Conservation (phyloP, 2,329 filamentous ascomycete species). For the Cladosporium sp. region DNA sequence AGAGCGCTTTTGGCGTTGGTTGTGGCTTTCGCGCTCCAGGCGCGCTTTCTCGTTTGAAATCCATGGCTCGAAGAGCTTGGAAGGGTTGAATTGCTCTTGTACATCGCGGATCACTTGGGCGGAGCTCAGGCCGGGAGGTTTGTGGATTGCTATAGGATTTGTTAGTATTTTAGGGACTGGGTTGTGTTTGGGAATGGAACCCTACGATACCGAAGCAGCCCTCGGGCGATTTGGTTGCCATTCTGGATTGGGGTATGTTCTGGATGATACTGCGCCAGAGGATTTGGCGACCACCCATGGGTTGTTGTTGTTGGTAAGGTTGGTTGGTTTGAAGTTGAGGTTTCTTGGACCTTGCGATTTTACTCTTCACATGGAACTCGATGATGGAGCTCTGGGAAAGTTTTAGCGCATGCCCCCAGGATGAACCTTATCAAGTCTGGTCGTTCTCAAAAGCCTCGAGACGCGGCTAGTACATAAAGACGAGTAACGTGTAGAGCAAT, state of each 20-base stretch:
- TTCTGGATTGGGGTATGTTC: background rate
- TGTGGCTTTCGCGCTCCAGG: constrained; percentile 53
- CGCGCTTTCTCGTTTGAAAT: constrained; percentile 58
- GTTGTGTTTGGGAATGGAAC: constrained; percentile 19
- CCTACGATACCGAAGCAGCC: constrained; percentile 55
- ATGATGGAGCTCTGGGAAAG: too few relatives aligned
- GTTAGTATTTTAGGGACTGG: constrained; percentile 9
- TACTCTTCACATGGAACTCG: too few relatives aligned
- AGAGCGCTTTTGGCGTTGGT: constrained; percentile 53
- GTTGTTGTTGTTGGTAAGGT: background rate
- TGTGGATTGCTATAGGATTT: constrained; percentile 70
- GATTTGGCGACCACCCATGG: constrained; percentile 23
- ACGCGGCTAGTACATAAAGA: too few relatives aligned
- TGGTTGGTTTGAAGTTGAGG: background rate
- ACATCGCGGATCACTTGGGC: constrained; percentile 87
- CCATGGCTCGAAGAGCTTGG: constrained; percentile 71
- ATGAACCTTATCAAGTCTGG: too few relatives aligned
- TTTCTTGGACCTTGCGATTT: background rate
- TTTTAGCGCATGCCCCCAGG: too few relatives aligned
- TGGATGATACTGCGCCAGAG: constrained; percentile 21
- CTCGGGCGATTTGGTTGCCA: constrained; percentile 40
- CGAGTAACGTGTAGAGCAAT: too few relatives aligned
- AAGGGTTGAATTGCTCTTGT: constrained; percentile 78
- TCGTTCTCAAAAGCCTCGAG: too few relatives aligned
- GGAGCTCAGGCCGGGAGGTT: constrained; percentile 80